Evolutionary conservation across 768 basidiomycete species (phyloP), one percentile per base, ranked within the genome.

Genomic region (Trametes coccinea): DNA sequence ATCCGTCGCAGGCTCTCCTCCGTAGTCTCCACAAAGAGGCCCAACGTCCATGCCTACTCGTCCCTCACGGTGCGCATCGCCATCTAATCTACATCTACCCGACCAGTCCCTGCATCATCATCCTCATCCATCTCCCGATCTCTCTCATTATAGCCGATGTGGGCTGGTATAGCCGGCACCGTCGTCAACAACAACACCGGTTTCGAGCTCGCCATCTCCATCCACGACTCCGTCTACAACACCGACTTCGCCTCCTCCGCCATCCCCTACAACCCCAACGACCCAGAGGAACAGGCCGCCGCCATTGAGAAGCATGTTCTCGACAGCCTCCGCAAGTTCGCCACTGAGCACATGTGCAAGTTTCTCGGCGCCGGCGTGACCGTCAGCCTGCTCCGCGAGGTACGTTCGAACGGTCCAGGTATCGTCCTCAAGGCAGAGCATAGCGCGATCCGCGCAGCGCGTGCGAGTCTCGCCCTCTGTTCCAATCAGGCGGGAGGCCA

Each of bases 341-440:
- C 85, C 48, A 76, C 79, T 30, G 87, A 89, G 66, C 92, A 93
- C 72, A 74, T 92, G 27, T 89, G 90, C 82, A 92, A 93, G 78
- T 92, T 93, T 79, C 80, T 93, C 63, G 90, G 90, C 66, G 88
- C 88, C 4, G 92, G 92, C 67, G 82, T 94, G 59, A 90, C 92
- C 43, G 74, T 91, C 54, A 71, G 77, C 29, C 79, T 94, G 61
- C 79, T 92, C 67, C 83, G 81, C 68, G 89, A 91, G 79, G 89
- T 88, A 55, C 43, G 71, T 66, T 53, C 41, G 49, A 59, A 33
- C 56, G 17, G 11, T 31, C 46, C 29, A 29, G 48, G 29, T 49
- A 30, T 49, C 29, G 27, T 16, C 9, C 41, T 9, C 8, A 16
- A 8, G 7, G 41, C 41, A 43, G 3, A 5, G 13, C 13, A 14